Base-by-base conservation (phyloP, 805 yeast genomes). In the Ogataea thermomethanolica region DNA sequence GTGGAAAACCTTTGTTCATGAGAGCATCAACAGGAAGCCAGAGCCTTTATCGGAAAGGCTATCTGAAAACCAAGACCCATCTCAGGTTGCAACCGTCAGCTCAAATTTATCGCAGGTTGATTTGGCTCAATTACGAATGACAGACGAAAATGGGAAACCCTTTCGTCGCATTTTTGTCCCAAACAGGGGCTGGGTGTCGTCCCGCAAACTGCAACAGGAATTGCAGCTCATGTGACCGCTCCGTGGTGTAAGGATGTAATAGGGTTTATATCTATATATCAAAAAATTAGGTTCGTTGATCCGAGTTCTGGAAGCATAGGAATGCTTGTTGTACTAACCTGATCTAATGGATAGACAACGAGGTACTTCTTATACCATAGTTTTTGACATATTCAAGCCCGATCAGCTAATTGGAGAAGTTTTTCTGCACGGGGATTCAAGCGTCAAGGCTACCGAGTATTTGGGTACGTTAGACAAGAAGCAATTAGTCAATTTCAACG, bases 111-210 rank as follows among this genome's bases (percentile, higher is more conserved):
- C 36, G 9, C 24, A 33, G 8, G 24, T 27, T 20, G 42, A 41
- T 26, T 21, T 40, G 15, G 29, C 34, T 10, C 40, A 23, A n/a
- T 25, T 51, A 26, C 39, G 41, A 52, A 27, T 39, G 30, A 38
- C 44, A 2, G 74, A 69, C 45, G 56, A 54, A 27, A 55, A 64
- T 30, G 76, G 75, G 0, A 65, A 62, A 30, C 66, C 64, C 5
- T 67, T 65, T 36, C 61, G 71, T 34, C 51, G 81, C 25, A 51
- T 73, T 2, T 72, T 67, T 43, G 61, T 75, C 24, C 78, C 76
- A 1, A 70, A 69, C 8, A 53, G 69, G 29, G 80, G 81, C 0
- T 76, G 81, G 81, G 58, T 70, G 1, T 45, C 55, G 2, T 45
- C 54, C 1, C 38, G 40, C 8, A 46, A 44, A 36, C 27, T 49